Conservation (phyloP, 164 flowering plant species). For the Piper betle region DNA sequence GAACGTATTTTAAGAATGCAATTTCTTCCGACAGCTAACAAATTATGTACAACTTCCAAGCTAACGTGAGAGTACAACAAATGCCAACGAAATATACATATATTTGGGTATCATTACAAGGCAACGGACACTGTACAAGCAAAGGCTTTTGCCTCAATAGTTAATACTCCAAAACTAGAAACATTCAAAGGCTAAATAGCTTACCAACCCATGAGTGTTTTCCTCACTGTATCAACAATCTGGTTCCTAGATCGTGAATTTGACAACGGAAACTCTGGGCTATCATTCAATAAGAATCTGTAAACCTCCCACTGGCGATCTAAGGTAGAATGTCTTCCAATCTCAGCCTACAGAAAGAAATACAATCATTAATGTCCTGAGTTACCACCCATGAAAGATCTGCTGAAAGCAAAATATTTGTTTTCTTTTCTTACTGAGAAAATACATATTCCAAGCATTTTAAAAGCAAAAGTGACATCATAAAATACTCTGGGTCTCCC, state of each 20-base stretch:
- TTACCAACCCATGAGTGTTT: slow-evolving; percentile 87
- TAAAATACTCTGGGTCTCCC: slow-evolving; percentile 78
- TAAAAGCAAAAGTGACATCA: slow-evolving; percentile 63
- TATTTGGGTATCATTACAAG: not conserved
- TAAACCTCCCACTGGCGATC: slow-evolving; percentile 88
- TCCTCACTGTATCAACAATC: slow-evolving; percentile 64
- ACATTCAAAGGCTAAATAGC: not conserved
- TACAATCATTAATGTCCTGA: not conserved
- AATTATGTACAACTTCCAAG: no score
- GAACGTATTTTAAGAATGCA: no score
- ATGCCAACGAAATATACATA: not conserved
- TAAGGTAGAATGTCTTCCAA: slow-evolving; percentile 50
- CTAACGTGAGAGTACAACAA: not conserved
- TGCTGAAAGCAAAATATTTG: not conserved
- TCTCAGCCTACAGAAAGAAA: slow-evolving; percentile 50
- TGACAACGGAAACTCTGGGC: slow-evolving; percentile 28
- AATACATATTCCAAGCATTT: slow-evolving; percentile 57
- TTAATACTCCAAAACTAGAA: not conserved
- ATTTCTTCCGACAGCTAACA: no score
- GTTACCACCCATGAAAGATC: not conserved
- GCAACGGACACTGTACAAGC: not conserved
- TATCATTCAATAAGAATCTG: slow-evolving; percentile 75
- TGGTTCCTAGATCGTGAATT: slow-evolving; percentile 28
- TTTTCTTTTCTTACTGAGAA: slow-evolving; percentile 49
- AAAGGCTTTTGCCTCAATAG: not conserved